These are phyloP conservation scores for Quercus tomentella DNA, from an alignment of 331 rosid species.

Conservation along the genomic window DNA sequence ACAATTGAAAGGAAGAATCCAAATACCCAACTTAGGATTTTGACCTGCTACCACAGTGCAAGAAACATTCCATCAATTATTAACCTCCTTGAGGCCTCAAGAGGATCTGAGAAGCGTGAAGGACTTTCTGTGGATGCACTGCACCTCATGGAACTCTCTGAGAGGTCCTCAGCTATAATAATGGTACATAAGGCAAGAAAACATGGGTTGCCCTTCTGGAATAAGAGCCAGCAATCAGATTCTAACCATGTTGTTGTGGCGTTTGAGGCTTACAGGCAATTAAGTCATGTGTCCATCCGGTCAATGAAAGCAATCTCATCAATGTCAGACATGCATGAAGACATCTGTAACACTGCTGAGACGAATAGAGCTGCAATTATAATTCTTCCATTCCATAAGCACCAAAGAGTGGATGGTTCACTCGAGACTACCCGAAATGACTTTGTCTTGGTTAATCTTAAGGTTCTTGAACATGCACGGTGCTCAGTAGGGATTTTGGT, in stretches of 20 bases:
- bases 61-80: conserved; percentile 66
- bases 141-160: conserved; percentile 85
- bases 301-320: conserved; percentile 85
- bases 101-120: conserved; percentile 55
- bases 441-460: conserved; percentile 51
- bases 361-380: conserved; percentile 55
- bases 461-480: conserved; percentile 64
- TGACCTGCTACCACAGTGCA: conserved; percentile 62
- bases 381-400: conserved; percentile 82
- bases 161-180: conserved; percentile 76
- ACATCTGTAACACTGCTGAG: conserved; percentile 72
- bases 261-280: conserved; percentile 67
- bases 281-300: conserved; percentile 58
- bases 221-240: conserved; percentile 33
- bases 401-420: conserved; percentile 65
- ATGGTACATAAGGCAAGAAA: conserved; percentile 75
- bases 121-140: conserved; percentile 69
- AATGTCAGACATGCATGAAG: conserved; percentile 61
- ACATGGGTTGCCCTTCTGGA: conserved; percentile 83
- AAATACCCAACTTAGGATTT: conserved; percentile 55
- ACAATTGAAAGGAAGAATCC: conserved; percentile 48
- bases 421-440: conserved; percentile 49
- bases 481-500: conserved; percentile 81
- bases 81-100: conserved; percentile 73
- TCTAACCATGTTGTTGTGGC: conserved; percentile 50